phyloP scores from a whole-genome alignment of 208 protist genomes.

The Tritrichomonas musculus region DNA sequence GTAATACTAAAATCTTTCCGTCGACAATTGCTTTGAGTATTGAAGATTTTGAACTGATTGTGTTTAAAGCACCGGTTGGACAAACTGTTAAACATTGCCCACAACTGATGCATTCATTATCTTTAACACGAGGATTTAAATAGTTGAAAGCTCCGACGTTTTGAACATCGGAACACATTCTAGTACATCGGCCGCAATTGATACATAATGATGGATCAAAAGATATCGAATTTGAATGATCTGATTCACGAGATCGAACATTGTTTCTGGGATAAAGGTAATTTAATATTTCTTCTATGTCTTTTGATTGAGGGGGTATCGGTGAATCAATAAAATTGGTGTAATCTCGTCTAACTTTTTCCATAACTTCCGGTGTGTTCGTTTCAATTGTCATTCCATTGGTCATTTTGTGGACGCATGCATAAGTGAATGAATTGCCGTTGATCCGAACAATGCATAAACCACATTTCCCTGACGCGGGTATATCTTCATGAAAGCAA shows the following conservation, averaged over 20 bases:
- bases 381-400: slow-evolving; percentile 6
- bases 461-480: background rate
- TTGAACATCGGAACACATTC: background rate
- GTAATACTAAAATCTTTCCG: slow-evolving; percentile 39
- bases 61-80: slow-evolving; percentile 47
- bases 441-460: background rate
- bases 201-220: too few species aligned
- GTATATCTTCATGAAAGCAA: background rate
- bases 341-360: background rate
- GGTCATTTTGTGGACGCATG: background rate
- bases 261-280: slow-evolving; percentile 47
- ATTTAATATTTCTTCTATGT: slow-evolving; percentile 44
- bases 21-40: slow-evolving; percentile 37
- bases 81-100: slow-evolving; percentile 54
- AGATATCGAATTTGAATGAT: background rate
- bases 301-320: background rate
- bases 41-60: slow-evolving; percentile 11
- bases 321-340: background rate
- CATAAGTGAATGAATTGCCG: background rate
- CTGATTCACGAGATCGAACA: slow-evolving; percentile 38
- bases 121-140: background rate
- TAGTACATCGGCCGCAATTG: too few species aligned
- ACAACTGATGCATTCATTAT: slow-evolving; percentile 52
- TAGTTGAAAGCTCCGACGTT: slow-evolving; percentile 4
- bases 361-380: background rate